phyloP scores from a whole-genome alignment of 805 yeast genomes.

The baker's yeast (Saccharomyces cerevisiae) region DNA sequence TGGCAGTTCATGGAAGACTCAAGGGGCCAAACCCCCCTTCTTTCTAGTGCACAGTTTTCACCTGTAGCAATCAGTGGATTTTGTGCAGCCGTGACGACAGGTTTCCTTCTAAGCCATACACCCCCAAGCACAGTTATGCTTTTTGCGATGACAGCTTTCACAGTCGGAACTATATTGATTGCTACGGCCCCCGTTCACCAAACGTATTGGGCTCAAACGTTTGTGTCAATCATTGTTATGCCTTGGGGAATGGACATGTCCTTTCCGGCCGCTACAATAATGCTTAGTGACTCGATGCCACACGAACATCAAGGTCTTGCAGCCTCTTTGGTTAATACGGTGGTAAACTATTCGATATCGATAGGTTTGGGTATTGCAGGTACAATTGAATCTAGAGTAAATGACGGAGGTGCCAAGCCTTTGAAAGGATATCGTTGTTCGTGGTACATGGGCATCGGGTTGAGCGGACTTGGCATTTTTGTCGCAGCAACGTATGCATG shows the following conservation, averaged over 20 bases:
- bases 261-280: conserved; percentile 58
- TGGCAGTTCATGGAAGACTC: conserved; percentile 39
- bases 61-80: conserved; percentile 43
- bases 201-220: conserved; percentile 46
- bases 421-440: not conserved
- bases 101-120: conserved; percentile 33
- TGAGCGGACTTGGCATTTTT: not conserved
- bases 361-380: conserved; percentile 56
- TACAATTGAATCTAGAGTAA: conserved; percentile 20
- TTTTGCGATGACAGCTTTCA: conserved; percentile 40
- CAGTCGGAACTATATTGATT: conserved; percentile 39
- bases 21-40: conserved; percentile 37
- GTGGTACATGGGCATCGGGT: not conserved
- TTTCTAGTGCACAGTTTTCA: conserved; percentile 33
- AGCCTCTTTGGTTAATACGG: conserved; percentile 54
- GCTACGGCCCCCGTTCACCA: conserved; percentile 47
- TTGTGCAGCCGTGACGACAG: conserved; percentile 42
- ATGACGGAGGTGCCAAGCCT: not conserved
- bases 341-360: conserved; percentile 56
- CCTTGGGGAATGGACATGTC: conserved; percentile 64
- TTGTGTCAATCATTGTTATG: conserved; percentile 43
- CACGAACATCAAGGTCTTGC: conserved; percentile 57
- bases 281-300: conserved; percentile 47
- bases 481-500: not conserved
- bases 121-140: conserved; percentile 40